Base-by-base conservation (phyloP, 2,329 filamentous ascomycete genomes). In the Fusarium siculi region DNA sequence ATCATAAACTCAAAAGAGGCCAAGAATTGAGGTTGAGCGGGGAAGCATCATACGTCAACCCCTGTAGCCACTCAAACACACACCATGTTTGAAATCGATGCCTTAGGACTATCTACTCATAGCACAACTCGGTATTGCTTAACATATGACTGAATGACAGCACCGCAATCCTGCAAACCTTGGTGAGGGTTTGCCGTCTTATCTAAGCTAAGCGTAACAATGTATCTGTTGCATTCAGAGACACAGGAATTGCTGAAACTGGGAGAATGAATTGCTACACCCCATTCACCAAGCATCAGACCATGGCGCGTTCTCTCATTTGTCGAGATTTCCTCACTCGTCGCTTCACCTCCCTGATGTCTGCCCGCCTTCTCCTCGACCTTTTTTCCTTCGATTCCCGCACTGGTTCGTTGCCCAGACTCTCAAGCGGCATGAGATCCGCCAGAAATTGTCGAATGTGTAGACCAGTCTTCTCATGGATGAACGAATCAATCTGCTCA, bases 391-490 rank as follows among this genome's bases (percentile, higher is more conserved):
- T 73, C 14, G 73, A 73, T 36, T 80, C 78, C 9, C 46, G 73
- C 12, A 75, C 59, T 2, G 74, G 68, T 19, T 80, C 75, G 19
- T 81, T 79, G 4, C 81, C 80, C 44, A 89, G 73, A 18, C 81
- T 81, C 62, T 89, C 87, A 49, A 90, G 84, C 2, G 82, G 83
- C 74, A 84, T 86, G 42, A 90, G 75, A 73, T 89, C 87, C 8
- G 87, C 87, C 21, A 91, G 77, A 68, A 90, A 89, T 11, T 84
- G 84, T 39, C 89, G 84, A 50, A 90, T 84, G 19, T 86, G 81
- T 30, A 88, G 75, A 0, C 89, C 89, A 1, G 87, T 89, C 68
- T 84, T 84, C 28, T 85, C 80, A 34, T 84, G 81, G 60, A 91
- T 86, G 77, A 85, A 85, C 0, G 83, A 82, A 75, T 90, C 87